These are phyloP conservation scores for Cladophialophora bantiana DNA, from an alignment of 2,329 filamentous ascomycete species.

Conservation along the genomic window DNA sequence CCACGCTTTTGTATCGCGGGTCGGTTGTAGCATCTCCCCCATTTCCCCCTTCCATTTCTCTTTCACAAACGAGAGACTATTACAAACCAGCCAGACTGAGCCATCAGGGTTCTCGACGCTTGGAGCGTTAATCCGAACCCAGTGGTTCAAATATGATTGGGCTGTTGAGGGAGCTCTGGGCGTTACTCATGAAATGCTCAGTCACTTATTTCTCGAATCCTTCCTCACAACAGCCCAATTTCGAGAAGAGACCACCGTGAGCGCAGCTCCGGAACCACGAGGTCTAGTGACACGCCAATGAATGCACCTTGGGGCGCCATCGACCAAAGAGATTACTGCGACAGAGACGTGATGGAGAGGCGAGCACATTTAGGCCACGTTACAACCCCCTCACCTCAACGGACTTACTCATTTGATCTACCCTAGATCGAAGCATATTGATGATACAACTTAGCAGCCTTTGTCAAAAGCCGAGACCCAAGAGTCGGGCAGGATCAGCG, in stretches of 20 bases:
- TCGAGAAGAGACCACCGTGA: background rate
- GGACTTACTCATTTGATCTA: background rate
- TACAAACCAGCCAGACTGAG: background rate
- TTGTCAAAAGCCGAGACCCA: background rate
- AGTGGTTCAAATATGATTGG: background rate
- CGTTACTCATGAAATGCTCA: background rate
- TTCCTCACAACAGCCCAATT: background rate
- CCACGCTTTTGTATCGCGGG: background rate
- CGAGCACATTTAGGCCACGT: background rate
- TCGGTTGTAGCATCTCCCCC: background rate
- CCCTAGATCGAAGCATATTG: background rate
- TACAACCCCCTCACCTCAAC: background rate
- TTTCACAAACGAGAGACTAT: background rate
- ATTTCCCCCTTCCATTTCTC: background rate
- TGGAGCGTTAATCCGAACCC: no score
- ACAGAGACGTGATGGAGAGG: background rate
- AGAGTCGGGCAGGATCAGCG: background rate
- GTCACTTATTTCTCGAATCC: background rate
- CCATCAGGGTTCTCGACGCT: background rate
- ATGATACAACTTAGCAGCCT: background rate
- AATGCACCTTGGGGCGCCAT: background rate
- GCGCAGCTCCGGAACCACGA: background rate
- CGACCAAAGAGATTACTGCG: background rate
- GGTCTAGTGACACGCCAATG: background rate
- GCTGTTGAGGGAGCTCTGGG: background rate